Base-by-base conservation (phyloP, 108 stramenopile species). In the Pseudonitzschia pungens region DNA sequence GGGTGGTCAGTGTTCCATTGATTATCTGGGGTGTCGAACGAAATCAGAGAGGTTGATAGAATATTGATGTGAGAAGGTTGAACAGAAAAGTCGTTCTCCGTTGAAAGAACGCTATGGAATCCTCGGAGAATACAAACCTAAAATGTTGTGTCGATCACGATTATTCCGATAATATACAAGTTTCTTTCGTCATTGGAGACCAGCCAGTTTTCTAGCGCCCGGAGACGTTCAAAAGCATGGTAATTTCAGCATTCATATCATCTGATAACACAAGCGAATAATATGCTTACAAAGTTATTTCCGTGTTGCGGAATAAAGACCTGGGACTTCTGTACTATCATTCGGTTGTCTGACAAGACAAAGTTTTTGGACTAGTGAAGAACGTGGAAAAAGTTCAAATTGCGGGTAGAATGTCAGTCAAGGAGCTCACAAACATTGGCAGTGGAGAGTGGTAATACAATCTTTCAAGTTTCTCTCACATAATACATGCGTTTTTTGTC, bases 401-500 rank as follows among this genome's bases (percentile, higher is more conserved):
- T n/a, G 43, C 0, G 36, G 22, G 7, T 1, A 18, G 11, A 41
- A 11, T 66, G 41, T 43, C 6, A 31, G 28, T 8, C 16, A 16
- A 28, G 51, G 27, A 53, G 55, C 6, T 5, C 36, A 36, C 36
- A 2, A 36, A 5, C 2, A 36, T 36, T 36, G 2, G 4, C 2
- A 36, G 4, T 36, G 6, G 36, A 36, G 6, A 6, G 36, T 36
- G 36, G 36, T 5, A 36, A 36, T 36, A 36, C 36, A 36, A 36
- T 36, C 36, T 36, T 36, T 36, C 36, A 6, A 48, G 14, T 11
- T 36, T 62, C 77, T 78, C 77, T 78, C 77, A 78, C 65, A 77
- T 77, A 77, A 77, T 77, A 78, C 77, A 68, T 78, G 77, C 77
- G 77, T 45, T 78, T 78, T 77, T 36, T 72, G 54, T 78, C 77